Evolutionary conservation across 352 stramenopile species (phyloP).

Genomic region (Globisporangium sylvaticum): DNA sequence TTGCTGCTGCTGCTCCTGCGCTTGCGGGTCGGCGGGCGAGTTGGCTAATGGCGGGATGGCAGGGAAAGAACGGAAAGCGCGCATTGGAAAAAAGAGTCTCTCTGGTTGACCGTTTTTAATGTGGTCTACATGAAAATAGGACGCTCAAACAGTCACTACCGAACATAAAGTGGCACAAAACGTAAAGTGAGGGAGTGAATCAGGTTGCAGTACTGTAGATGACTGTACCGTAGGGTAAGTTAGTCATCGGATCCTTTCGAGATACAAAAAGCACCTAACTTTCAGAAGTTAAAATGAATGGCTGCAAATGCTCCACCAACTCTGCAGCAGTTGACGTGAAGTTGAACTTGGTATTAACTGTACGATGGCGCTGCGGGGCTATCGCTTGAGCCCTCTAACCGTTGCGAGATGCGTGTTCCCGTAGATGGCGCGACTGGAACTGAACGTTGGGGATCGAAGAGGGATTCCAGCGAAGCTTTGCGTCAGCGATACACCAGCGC

Average conservation of each 20-base stretch:
- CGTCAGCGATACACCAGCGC: background rate
- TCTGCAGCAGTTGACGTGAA: too few relatives aligned
- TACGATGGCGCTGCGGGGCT: background rate
- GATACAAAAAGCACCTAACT: background rate
- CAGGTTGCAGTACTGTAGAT: background rate
- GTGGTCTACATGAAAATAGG: background rate
- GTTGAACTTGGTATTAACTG: too few relatives aligned
- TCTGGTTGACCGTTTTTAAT: background rate
- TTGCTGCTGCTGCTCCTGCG: background rate
- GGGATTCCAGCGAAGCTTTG: background rate
- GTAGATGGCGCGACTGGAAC: conserved; percentile 10
- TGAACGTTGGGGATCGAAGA: background rate
- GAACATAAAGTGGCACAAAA: background rate
- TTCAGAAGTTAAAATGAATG: background rate
- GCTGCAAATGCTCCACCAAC: background rate
- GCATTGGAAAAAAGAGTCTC: background rate
- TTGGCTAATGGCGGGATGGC: conserved; percentile 1
- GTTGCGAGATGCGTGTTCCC: conserved; percentile 27
- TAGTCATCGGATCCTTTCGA: background rate
- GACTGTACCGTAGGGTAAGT: background rate
- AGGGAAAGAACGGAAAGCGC: background rate
- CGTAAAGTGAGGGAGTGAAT: background rate
- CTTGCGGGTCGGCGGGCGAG: background rate
- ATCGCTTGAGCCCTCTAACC: conserved; percentile 26
- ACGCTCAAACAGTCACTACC: background rate